These are phyloP conservation scores for Oryza punctata DNA, from an alignment of 176 grass and related monocot species.

Conservation along the genomic window DNA sequence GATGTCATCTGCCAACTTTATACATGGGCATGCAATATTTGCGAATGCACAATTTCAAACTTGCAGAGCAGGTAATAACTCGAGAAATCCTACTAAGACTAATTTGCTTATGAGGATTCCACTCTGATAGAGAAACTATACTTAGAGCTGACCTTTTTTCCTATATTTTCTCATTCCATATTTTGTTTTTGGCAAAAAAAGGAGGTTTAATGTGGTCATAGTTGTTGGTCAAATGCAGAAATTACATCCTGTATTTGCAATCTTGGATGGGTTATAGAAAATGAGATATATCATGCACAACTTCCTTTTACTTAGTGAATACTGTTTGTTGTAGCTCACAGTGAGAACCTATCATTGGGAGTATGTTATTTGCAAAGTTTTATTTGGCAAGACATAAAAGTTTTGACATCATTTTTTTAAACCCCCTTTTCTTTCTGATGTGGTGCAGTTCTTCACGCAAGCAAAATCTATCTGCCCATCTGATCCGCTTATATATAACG, in stretches of 20 bases:
- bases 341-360: neutral
- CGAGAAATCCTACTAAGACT: neutral
- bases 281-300: constrained; percentile 8
- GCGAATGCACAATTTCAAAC: constrained; percentile 88
- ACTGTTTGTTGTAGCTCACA: constrained; percentile 2
- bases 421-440: constrained; percentile 39
- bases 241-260: constrained; percentile 20
- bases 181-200: neutral
- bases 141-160: neutral
- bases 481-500: constrained; percentile 97
- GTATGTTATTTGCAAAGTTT: constrained; percentile 10
- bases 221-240: neutral
- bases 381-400: constrained; percentile 4
- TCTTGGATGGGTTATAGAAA: neutral
- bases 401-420: constrained; percentile 29
- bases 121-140: constrained; percentile 14
- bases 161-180: neutral
- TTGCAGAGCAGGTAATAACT: constrained; percentile 86
- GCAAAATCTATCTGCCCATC: constrained; percentile 86
- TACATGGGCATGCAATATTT: constrained; percentile 97
- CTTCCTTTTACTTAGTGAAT: neutral
- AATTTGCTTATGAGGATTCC: constrained; percentile 1
- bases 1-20: constrained; percentile 94
- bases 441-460: constrained; percentile 88
- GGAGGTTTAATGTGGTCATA: constrained; percentile 13